Evolutionary conservation across 345 rosid genomes (phyloP).

Genomic region (Boechera divaricarpa): DNA sequence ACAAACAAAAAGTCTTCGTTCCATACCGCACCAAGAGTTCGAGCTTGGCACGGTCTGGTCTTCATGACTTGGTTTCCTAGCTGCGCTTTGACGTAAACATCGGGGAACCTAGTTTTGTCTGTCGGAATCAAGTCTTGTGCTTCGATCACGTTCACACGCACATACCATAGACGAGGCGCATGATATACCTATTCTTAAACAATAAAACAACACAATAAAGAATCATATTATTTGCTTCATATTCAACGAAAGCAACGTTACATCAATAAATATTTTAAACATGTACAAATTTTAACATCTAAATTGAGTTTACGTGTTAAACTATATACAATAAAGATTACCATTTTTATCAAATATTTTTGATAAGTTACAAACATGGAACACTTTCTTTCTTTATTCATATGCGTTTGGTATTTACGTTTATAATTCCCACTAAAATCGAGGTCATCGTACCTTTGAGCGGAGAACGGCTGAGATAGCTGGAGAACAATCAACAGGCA

Average conservation of each 20-base stretch:
- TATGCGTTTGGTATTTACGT: neutral
- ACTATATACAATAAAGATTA: neutral
- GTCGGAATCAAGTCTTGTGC: slow-evolving; percentile 87
- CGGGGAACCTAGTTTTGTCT: slow-evolving; percentile 79
- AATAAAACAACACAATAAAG: neutral
- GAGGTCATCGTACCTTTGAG: slow-evolving; percentile 60
- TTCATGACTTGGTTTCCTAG: slow-evolving; percentile 81
- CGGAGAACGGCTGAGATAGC: slow-evolving; percentile 62
- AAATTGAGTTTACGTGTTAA: neutral
- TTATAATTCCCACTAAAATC: neutral
- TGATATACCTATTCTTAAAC: slow-evolving; percentile 59
- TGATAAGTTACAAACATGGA: neutral
- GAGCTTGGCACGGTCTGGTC: slow-evolving; percentile 78
- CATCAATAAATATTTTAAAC: neutral
- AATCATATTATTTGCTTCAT: neutral
- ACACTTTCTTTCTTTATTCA: neutral
- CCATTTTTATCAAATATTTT: neutral
- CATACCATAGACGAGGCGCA: slow-evolving; percentile 91
- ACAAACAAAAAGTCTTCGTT: slow-evolving; percentile 95
- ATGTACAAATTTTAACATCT: neutral
- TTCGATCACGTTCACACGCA: slow-evolving; percentile 87
- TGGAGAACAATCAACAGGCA: slow-evolving; percentile 67
- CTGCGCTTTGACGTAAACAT: slow-evolving; percentile 81
- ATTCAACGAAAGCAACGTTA: neutral
- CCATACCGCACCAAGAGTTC: slow-evolving; percentile 83